Evolutionary conservation across 169 alveolate genomes (phyloP), one percentile per base, ranked within the genome.

Genomic region (Eimeria necatrix): DNA sequence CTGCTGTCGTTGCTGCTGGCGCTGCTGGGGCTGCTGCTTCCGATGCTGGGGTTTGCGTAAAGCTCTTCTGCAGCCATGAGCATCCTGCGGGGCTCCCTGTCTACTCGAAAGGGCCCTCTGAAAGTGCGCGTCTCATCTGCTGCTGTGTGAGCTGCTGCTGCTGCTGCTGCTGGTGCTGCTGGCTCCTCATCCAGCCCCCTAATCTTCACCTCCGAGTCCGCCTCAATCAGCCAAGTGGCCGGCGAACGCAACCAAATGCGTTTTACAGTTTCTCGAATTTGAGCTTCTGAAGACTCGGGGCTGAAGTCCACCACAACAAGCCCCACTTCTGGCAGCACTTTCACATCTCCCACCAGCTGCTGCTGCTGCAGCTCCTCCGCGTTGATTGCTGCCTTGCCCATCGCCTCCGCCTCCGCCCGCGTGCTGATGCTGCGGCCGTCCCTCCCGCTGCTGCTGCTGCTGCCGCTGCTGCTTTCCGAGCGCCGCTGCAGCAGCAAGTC

Each of bases 151-250:
- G 53, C 4, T 10, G 53, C 84, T 73, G 84, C 84, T 10, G 84
- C 84, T 73, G 84, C 84, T 26, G 59, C 53, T 41, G 84, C 53
- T 56, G 68, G 68, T 56, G 12, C 18, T 56, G 68, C 22, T 1
- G 22, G 20, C n/a, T 22, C 59, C 84, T 5, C 22, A 22, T 59
- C 78, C 22, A 74, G 7, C n/a, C 60, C 94, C 22, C 94, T 68
- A 20, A 88, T 64, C 12, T 22, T 49, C 10, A 88, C 74, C 59
- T 88, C 94, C 8, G 78, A 32, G 87, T 88, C 94, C 4, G 94
- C 60, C 71, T 88, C 94, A 14, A 88, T 88, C 24, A 88, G 94
- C 94, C 94, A 88, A 60, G 94, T 51, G 41, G 94, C 78, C 4
- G 85, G 85, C 6, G 78, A 64, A 16, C 87, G 52, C 56, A 64